These are phyloP conservation scores for Alternaria incomplexa DNA, from an alignment of 2,329 filamentous ascomycete genomes.

Conservation along the genomic window DNA sequence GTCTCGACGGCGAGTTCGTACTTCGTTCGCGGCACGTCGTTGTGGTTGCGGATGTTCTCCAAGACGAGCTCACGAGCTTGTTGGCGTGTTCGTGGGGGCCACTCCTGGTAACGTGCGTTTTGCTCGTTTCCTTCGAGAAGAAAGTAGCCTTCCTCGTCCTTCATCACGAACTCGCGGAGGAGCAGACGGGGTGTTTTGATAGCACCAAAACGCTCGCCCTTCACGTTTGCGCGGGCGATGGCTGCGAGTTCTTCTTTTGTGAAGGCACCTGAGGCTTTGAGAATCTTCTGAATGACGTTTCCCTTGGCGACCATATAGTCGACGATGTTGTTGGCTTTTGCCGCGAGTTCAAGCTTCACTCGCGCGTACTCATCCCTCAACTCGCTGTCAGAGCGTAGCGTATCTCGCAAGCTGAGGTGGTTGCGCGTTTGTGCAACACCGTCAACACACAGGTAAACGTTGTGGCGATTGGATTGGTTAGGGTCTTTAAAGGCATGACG, in stretches of 20 bases:
- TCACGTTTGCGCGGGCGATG: constrained; percentile 23
- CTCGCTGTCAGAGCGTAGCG: constrained; percentile 35
- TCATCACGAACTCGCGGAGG: constrained; percentile 34
- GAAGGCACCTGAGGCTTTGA: constrained; percentile 16
- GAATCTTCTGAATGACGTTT: constrained; percentile 27
- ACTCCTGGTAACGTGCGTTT: constrained; percentile 39
- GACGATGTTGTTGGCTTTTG: constrained; percentile 21
- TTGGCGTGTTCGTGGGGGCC: constrained; percentile 26
- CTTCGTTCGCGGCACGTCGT: constrained; percentile 18
- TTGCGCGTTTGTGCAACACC: constrained; percentile 44
- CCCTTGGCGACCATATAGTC: constrained; percentile 32
- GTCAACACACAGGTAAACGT: constrained; percentile 48
- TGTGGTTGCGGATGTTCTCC: constrained; percentile 23
- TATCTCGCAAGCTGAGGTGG: constrained; percentile 48
- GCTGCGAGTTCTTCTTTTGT: constrained; percentile 26
- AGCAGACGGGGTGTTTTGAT: constrained; percentile 30
- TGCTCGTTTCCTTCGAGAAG: constrained; percentile 30
- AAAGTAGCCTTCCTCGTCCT: constrained; percentile 29
- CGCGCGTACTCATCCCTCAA: constrained; percentile 41
- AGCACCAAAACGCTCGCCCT: constrained; percentile 19
- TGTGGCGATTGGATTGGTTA: constrained; percentile 32
- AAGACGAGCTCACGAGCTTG: constrained; percentile 28
- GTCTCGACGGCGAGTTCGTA: constrained; percentile 40
- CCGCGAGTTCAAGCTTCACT: constrained; percentile 30
- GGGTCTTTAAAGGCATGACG: constrained; percentile 45